phyloP scores from a whole-genome alignment of 257 asterid genomes.

The Solanum sitiens region DNA sequence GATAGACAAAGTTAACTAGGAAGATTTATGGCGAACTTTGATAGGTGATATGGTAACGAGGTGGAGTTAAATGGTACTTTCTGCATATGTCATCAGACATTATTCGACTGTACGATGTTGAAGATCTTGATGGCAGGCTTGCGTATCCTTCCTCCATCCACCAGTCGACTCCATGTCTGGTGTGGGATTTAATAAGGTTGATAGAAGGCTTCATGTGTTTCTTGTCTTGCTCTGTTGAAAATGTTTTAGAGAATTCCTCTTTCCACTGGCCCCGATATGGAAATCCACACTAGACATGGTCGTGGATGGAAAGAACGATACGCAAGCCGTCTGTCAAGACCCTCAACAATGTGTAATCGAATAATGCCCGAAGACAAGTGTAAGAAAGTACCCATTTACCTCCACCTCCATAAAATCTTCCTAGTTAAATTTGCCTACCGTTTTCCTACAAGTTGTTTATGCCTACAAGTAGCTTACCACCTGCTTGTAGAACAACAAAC shows the following conservation, averaged over 20 bases:
- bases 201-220: neutral
- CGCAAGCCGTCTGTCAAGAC: accelerated
- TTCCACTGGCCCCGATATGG: neutral
- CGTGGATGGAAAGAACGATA: neutral
- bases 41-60: neutral
- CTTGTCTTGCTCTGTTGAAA: neutral
- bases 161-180: neutral
- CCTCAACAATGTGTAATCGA: neutral
- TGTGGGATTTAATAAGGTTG: neutral
- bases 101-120: neutral
- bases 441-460: neutral
- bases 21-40: neutral
- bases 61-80: neutral
- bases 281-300: neutral
- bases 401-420: neutral
- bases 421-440: neutral
- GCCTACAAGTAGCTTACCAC: neutral
- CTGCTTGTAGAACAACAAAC: neutral
- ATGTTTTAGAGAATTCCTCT: neutral
- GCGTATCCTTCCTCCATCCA: neutral
- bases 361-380: neutral
- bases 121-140: neutral
- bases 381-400: neutral
- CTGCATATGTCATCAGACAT: neutral
- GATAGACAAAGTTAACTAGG: neutral